Percentiles rank a stretch among this genome's conserved stretches.
phyloP scores from a whole-genome alignment of 768 basidiomycete species.

The Auricularia heimuer region DNA sequence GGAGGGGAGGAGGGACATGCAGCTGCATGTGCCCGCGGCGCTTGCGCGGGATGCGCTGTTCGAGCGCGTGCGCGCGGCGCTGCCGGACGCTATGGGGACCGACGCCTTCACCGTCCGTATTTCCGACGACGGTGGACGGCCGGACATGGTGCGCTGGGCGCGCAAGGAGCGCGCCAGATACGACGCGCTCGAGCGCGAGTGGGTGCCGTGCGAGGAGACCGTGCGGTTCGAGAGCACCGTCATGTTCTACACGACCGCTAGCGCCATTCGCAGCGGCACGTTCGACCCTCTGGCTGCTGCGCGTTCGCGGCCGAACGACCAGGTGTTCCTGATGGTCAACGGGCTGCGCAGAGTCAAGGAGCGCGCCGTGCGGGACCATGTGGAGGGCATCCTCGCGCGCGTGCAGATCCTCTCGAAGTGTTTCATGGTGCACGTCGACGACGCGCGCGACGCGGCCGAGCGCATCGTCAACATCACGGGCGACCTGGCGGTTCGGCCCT shows the following conservation, averaged over 20 bases:
- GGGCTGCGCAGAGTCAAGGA: not conserved
- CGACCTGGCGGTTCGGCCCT: not conserved
- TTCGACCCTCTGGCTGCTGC: not conserved
- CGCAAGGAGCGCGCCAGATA: not conserved
- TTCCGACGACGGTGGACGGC: not conserved
- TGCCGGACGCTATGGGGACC: not conserved
- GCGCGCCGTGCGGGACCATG: not conserved
- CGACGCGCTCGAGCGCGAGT: constrained; percentile 1
- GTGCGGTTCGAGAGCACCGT: not conserved
- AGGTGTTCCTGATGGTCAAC: constrained; percentile 3
- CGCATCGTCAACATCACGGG: not conserved
- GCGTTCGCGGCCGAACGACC: not conserved
- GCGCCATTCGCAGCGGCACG: not conserved
- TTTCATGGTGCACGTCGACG: constrained; percentile 6
- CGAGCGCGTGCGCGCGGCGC: not conserved
- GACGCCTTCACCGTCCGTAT: not conserved
- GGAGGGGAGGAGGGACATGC: not conserved
- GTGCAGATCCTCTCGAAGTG: constrained; percentile 4
- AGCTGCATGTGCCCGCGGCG: not conserved
- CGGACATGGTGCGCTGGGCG: not conserved
- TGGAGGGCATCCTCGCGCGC: constrained; percentile 3
- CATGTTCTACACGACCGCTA: not conserved
- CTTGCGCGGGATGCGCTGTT: not conserved
- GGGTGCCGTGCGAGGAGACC: constrained; percentile 2
- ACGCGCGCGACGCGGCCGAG: not conserved